Evolutionary conservation across 2,329 filamentous ascomycete species (phyloP).

Genomic region (Paramyrothecium roridum): DNA sequence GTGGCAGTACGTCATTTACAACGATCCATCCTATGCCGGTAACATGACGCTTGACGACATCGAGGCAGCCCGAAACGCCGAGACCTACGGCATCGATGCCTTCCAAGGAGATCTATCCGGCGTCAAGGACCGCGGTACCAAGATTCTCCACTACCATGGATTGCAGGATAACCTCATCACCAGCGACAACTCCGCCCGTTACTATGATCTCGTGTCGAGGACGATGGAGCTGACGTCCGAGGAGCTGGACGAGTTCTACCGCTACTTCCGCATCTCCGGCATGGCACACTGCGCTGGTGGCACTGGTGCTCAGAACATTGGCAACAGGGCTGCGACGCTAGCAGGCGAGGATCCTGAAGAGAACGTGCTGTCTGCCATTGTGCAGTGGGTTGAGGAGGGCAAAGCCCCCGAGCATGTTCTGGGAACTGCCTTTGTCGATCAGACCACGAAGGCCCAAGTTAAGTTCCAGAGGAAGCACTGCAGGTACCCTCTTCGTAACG

Average conservation of each 20-base stretch:
- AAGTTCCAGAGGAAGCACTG: constrained; percentile 29
- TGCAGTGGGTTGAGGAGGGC: constrained; percentile 44
- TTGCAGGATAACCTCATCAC: constrained; percentile 37
- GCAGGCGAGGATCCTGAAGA: constrained; percentile 26
- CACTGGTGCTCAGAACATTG: constrained; percentile 35
- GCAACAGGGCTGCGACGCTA: constrained; percentile 13
- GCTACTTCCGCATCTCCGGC: constrained; percentile 50
- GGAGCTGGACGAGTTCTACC: constrained; percentile 44
- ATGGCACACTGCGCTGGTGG: constrained; percentile 50
- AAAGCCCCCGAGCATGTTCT: constrained; percentile 34
- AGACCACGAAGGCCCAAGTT: constrained; percentile 17
- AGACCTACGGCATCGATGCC: constrained; percentile 30
- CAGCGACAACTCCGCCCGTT: constrained; percentile 18
- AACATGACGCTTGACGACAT: constrained; percentile 36
- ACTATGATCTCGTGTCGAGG: constrained; percentile 15
- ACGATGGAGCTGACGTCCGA: constrained; percentile 17
- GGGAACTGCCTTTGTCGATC: constrained; percentile 30
- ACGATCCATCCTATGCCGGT: constrained; percentile 31
- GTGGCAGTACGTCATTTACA: constrained; percentile 33
- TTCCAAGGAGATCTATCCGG: constrained; percentile 29
- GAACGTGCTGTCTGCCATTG: constrained; percentile 44
- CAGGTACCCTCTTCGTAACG: constrained; percentile 28
- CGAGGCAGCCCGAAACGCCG: constrained; percentile 14
- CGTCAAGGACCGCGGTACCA: constrained; percentile 33
- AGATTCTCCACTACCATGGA: constrained; percentile 42